These are phyloP conservation scores for Solanum virginianum DNA, from an alignment of 257 asterid species.

Conservation along the genomic window DNA sequence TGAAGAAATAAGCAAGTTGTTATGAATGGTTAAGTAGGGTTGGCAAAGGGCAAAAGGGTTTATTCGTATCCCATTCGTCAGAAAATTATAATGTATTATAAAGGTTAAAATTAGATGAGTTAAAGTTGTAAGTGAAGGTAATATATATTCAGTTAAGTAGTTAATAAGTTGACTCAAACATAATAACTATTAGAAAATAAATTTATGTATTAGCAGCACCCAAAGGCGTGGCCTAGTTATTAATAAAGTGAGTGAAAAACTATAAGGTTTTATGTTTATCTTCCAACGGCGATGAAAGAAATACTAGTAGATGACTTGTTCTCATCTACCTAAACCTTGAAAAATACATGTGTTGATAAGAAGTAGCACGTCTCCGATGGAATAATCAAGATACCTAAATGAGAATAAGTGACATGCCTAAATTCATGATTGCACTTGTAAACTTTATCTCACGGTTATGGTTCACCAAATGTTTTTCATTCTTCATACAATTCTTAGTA, in stretches of 20 bases:
- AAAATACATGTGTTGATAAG: background rate
- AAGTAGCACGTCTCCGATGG: background rate
- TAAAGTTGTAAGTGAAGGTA: background rate
- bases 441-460: background rate
- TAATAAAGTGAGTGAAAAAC: background rate
- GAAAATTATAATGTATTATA: too few relatives aligned
- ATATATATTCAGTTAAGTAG: background rate
- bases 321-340: background rate
- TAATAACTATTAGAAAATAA: too few relatives aligned
- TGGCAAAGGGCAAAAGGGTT: background rate
- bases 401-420: background rate
- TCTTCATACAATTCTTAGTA: background rate
- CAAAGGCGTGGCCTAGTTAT: background rate
- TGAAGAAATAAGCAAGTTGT: background rate
- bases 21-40: background rate
- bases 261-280: background rate
- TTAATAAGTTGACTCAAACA: background rate
- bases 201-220: background rate
- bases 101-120: too few relatives aligned
- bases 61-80: too few relatives aligned
- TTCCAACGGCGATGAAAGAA: background rate
- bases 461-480: background rate
- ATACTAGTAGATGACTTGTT: background rate
- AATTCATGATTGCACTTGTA: background rate
- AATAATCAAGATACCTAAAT: background rate